Percentiles rank a stretch among this genome's conserved stretches.
These are phyloP conservation scores for Carallia brachiata DNA, from an alignment of 345 rosid species.

Conservation along the genomic window DNA sequence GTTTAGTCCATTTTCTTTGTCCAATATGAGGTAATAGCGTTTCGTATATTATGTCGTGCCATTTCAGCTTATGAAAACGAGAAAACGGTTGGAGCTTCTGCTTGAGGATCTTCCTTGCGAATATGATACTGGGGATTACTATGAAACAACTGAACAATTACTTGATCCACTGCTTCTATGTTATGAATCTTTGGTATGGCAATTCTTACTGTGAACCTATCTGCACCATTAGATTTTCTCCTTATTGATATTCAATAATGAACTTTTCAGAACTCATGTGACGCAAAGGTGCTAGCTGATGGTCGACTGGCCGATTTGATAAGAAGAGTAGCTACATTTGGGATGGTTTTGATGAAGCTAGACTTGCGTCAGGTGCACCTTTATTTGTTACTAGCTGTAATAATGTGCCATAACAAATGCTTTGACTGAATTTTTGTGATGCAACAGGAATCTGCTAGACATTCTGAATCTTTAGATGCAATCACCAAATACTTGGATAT, in stretches of 20 bases:
- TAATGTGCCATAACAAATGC: neutral
- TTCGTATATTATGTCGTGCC: slow-evolving; percentile 8
- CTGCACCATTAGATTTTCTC: neutral
- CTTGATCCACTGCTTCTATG: slow-evolving; percentile 83
- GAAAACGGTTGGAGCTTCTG: slow-evolving; percentile 71
- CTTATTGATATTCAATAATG: slow-evolving; percentile 8
- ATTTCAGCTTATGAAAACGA: slow-evolving; percentile 79
- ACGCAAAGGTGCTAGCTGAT: slow-evolving; percentile 84
- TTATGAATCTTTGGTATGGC: slow-evolving; percentile 74
- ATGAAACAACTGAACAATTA: slow-evolving; percentile 80
- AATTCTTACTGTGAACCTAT: neutral
- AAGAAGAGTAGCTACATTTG: slow-evolving; percentile 85
- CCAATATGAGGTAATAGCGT: slow-evolving; percentile 2
- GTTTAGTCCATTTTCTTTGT: neutral
- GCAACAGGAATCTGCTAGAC: slow-evolving; percentile 85
- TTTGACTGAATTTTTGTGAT: slow-evolving; percentile 21
- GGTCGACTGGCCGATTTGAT: slow-evolving; percentile 91
- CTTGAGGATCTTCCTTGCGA: slow-evolving; percentile 98
- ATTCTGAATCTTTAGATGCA: slow-evolving; percentile 81
- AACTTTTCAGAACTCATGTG: slow-evolving; percentile 70
- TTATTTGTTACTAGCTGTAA: slow-evolving; percentile 1
- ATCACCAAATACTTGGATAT: slow-evolving; percentile 84
- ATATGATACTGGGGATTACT: slow-evolving; percentile 64
- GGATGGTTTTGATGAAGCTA: slow-evolving; percentile 90
- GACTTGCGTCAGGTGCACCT: slow-evolving; percentile 88